Percentiles rank a stretch among this genome's conserved stretches.
phyloP scores from a whole-genome alignment of 495 filamentous ascomycete genomes.

The Rostrohypoxylon terebratum region DNA sequence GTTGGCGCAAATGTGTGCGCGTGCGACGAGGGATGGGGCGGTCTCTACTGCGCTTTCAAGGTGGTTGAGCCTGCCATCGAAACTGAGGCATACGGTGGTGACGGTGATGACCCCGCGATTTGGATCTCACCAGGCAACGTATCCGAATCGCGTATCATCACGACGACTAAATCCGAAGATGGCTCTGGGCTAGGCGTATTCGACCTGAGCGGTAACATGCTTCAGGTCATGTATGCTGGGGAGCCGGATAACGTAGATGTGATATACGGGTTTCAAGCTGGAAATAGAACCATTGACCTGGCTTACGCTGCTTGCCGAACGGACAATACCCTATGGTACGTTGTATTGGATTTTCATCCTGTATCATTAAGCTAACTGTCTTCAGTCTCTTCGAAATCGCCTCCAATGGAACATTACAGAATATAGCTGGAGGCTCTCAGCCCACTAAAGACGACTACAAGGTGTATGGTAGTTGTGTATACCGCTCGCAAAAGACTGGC shows the following conservation, averaged over 20 bases:
- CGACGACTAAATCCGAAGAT: constrained; percentile 49
- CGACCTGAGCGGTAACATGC: constrained; percentile 49
- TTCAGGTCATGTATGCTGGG: constrained; percentile 44
- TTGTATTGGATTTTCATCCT: not conserved
- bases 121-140: constrained; percentile 51
- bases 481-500: constrained; percentile 41
- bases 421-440: constrained; percentile 49
- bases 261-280: constrained; percentile 50
- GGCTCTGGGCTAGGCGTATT: constrained; percentile 51
- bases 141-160: constrained; percentile 50
- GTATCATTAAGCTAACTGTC: constrained; percentile 7
- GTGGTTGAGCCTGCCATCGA: constrained; percentile 46
- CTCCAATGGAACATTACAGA: constrained; percentile 43
- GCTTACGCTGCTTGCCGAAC: constrained; percentile 50
- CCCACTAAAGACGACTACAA: constrained; percentile 45
- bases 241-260: constrained; percentile 56
- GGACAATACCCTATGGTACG: constrained; percentile 52
- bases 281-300: constrained; percentile 46
- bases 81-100: constrained; percentile 50
- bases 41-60: constrained; percentile 51
- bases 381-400: constrained; percentile 51
- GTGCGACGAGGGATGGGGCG: constrained; percentile 49
- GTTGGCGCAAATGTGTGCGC: constrained; percentile 48
- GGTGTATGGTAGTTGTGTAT: constrained; percentile 48
- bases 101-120: constrained; percentile 54